Conservation (phyloP, 2,329 filamentous ascomycete species). For the Blastomyces gilchristii region DNA sequence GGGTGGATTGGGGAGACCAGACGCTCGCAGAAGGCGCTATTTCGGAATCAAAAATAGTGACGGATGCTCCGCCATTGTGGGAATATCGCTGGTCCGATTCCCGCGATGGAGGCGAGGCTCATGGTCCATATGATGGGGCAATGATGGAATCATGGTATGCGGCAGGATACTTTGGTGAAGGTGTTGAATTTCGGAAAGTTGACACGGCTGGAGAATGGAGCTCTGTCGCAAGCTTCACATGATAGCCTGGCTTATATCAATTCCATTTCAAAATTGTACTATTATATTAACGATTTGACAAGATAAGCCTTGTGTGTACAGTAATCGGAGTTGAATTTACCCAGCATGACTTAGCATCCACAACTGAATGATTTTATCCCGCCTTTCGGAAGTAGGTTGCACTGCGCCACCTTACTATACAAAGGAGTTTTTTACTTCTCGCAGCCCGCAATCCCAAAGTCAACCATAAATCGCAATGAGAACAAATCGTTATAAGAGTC, state of each 20-base stretch:
- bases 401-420: conserved; percentile 5
- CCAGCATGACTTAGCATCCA: background rate
- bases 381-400: background rate
- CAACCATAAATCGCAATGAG: background rate
- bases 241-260: conserved; percentile 2
- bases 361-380: background rate
- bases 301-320: background rate
- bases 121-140: conserved; percentile 75
- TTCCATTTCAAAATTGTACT: background rate
- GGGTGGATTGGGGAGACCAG: conserved; percentile 67
- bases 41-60: conserved; percentile 25
- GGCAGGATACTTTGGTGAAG: conserved; percentile 81
- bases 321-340: conserved; percentile 1
- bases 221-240: conserved; percentile 40
- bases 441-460: conserved; percentile 1
- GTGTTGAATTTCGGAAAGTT: conserved; percentile 60
- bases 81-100: conserved; percentile 90
- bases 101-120: conserved; percentile 63
- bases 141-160: conserved; percentile 89
- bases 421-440: conserved; percentile 3
- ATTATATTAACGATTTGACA: background rate
- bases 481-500: conserved; percentile 4
- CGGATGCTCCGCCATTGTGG: conserved; percentile 48
- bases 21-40: conserved; percentile 19
- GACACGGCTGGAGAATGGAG: conserved; percentile 49